Evolutionary conservation across 768 basidiomycete genomes (phyloP).

Genomic region (Lyophyllum semitale): DNA sequence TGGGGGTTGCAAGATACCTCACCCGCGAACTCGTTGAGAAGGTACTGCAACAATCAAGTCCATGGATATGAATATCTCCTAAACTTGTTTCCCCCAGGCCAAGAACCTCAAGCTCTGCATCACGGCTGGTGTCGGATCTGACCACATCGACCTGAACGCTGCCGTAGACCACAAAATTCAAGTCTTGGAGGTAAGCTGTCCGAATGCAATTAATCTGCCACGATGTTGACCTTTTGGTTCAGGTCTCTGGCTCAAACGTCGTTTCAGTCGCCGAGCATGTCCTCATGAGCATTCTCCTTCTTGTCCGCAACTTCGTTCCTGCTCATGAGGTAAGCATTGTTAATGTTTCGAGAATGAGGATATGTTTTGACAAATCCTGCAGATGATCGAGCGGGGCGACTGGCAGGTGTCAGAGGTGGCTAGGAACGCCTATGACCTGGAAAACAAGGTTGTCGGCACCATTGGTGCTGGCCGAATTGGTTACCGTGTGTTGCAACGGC

Average conservation of each 20-base stretch:
- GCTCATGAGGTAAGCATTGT: constrained; percentile 68
- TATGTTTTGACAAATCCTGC: not conserved
- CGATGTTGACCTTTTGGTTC: constrained; percentile 11
- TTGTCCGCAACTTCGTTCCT: constrained; percentile 88
- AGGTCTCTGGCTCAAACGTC: constrained; percentile 88
- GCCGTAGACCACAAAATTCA: constrained; percentile 80
- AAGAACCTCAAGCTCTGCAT: constrained; percentile 89
- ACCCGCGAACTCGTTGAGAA: constrained; percentile 73
- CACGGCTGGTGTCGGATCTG: constrained; percentile 90
- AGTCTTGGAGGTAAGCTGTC: constrained; percentile 60
- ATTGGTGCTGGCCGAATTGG: constrained; percentile 84
- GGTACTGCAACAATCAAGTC: constrained; percentile 31
- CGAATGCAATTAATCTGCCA: not conserved
- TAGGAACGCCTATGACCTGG: constrained; percentile 84
- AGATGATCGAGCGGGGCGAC: constrained; percentile 83
- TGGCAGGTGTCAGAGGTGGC: constrained; percentile 88
- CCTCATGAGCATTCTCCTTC: constrained; percentile 85
- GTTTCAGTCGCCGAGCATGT: constrained; percentile 92
- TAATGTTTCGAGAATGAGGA: not conserved
- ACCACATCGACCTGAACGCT: constrained; percentile 89
- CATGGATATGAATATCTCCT: not conserved
- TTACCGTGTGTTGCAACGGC: constrained; percentile 81
- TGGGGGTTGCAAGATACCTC: constrained; percentile 51
- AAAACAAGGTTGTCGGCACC: constrained; percentile 90
- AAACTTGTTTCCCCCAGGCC: constrained; percentile 45